These are phyloP conservation scores for Vitis hybrid DNA, from an alignment of 177 flowering plant species.

Conservation along the genomic window DNA sequence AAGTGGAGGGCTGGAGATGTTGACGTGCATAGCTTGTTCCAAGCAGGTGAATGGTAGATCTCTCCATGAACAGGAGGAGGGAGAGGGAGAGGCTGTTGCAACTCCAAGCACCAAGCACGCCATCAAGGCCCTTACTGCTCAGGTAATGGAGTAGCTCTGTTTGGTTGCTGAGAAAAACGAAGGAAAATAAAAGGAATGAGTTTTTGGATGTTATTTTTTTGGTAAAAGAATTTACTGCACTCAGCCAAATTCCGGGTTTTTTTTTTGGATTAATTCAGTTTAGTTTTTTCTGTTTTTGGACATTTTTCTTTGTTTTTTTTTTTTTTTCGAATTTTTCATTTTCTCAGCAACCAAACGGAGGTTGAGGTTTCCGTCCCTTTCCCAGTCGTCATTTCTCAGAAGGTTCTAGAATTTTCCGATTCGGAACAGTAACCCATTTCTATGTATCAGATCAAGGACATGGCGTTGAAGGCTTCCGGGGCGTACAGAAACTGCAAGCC, in stretches of 20 bases:
- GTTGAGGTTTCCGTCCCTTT: not conserved
- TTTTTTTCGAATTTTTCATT: not conserved
- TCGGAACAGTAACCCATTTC: not conserved
- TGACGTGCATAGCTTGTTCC: conserved; percentile 80
- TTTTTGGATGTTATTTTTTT: too few relatives aligned
- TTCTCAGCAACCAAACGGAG: not conserved
- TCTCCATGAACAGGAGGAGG: conserved; percentile 36
- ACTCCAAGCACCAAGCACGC: conserved; percentile 74
- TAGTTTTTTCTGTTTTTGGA: too few relatives aligned
- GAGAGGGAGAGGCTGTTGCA: conserved; percentile 41
- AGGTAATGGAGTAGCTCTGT: conserved; percentile 36
- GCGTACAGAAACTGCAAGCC: conserved; percentile 90
- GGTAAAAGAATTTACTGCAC: too few relatives aligned
- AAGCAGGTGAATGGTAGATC: conserved; percentile 64
- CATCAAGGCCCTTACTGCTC: conserved; percentile 73
- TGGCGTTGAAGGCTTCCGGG: conserved; percentile 91
- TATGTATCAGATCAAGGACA: conserved; percentile 80
- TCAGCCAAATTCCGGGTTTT: too few relatives aligned
- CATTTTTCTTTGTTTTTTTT: not conserved
- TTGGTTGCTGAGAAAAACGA: conserved; percentile 15
- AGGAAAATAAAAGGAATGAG: not conserved
- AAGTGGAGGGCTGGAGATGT: conserved; percentile 35
- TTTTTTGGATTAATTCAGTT: not conserved
- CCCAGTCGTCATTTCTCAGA: not conserved
- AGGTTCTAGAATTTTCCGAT: not conserved